Conservation (phyloP, 768 basidiomycete genomes). For the Clavaria fumosa region DNA sequence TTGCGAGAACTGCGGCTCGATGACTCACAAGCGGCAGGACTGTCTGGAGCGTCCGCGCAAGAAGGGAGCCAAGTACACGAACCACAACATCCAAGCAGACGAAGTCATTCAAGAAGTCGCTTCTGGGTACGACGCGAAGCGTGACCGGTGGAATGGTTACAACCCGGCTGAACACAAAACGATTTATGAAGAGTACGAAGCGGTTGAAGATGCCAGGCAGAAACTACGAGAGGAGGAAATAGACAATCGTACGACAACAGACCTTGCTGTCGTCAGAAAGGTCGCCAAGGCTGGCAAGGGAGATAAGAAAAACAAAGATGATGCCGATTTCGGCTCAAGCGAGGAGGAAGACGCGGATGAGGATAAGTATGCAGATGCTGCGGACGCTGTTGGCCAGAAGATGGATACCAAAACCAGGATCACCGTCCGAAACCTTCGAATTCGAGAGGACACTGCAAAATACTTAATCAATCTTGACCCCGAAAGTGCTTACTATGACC, state of each 20-base stretch:
- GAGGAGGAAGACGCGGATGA: constrained; percentile 94
- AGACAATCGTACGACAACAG: constrained; percentile 91
- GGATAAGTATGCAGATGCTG: constrained; percentile 96
- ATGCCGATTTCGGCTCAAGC: constrained; percentile 91
- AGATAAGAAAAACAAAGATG: constrained; percentile 52
- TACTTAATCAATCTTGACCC: constrained; percentile 95
- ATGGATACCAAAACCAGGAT: constrained; percentile 96
- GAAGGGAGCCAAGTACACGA: constrained; percentile 88
- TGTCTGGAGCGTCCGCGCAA: constrained; percentile 94
- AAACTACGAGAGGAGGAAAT: constrained; percentile 92
- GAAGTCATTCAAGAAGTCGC: constrained; percentile 76
- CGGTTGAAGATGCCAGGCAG: constrained; percentile 80
- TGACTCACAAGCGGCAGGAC: constrained; percentile 83
- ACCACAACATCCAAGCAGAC: constrained; percentile 80
- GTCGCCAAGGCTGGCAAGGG: constrained; percentile 82
- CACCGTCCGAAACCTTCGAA: constrained; percentile 94
- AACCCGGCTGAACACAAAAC: constrained; percentile 74
- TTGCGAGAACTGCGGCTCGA: constrained; percentile 97
- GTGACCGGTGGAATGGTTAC: constrained; percentile 98
- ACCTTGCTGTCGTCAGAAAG: constrained; percentile 80
- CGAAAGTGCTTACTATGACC: constrained; percentile 95
- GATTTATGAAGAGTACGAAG: constrained; percentile 89
- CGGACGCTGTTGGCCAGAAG: constrained; percentile 96
- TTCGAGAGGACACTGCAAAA: constrained; percentile 98
- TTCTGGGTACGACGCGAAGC: constrained; percentile 78